Evolutionary conservation across 306 rosid species (phyloP).

Genomic region (Quercus cerris): DNA sequence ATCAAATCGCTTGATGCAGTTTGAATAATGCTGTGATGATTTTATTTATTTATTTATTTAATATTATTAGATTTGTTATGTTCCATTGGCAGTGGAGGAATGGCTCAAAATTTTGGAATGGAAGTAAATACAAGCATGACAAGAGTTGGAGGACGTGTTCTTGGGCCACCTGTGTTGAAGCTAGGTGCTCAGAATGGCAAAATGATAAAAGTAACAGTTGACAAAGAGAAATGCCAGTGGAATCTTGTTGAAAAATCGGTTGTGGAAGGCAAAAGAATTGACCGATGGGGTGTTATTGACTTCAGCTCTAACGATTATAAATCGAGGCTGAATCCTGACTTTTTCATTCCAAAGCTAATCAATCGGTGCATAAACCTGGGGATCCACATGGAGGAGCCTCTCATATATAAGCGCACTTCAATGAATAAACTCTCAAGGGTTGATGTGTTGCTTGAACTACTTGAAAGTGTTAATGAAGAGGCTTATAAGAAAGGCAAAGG

Average conservation of each 20-base stretch:
- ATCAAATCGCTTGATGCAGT: too few species aligned
- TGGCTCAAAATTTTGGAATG: constrained; percentile 56
- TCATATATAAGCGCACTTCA: constrained; percentile 25
- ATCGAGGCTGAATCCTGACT: constrained; percentile 11
- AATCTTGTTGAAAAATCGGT: constrained; percentile 54
- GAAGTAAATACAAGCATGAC: constrained; percentile 52
- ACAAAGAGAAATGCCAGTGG: constrained; percentile 65
- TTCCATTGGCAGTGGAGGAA: constrained; percentile 47
- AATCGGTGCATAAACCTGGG: constrained; percentile 51
- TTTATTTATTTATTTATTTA: neutral
- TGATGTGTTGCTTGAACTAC: constrained; percentile 39
- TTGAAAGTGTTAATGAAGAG: constrained; percentile 28
- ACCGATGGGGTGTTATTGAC: constrained; percentile 59
- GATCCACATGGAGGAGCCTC: constrained; percentile 56
- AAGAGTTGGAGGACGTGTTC: constrained; percentile 52
- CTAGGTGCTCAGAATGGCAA: constrained; percentile 48
- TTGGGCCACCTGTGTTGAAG: constrained; percentile 66
- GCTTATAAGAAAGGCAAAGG: constrained; percentile 17
- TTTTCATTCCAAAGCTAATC: constrained; percentile 44
- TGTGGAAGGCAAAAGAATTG: constrained; percentile 57
- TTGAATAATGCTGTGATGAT: too few species aligned
- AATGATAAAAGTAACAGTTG: constrained; percentile 35
- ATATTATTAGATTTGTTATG: neutral
- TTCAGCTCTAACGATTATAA: constrained; percentile 28
- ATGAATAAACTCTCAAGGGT: constrained; percentile 37